A percentile compares a stretch with the other conserved stretches of the same genome.
Conservation (phyloP, 108 stramenopile genomes). For the Nannochloropsis oceanica region DNA sequence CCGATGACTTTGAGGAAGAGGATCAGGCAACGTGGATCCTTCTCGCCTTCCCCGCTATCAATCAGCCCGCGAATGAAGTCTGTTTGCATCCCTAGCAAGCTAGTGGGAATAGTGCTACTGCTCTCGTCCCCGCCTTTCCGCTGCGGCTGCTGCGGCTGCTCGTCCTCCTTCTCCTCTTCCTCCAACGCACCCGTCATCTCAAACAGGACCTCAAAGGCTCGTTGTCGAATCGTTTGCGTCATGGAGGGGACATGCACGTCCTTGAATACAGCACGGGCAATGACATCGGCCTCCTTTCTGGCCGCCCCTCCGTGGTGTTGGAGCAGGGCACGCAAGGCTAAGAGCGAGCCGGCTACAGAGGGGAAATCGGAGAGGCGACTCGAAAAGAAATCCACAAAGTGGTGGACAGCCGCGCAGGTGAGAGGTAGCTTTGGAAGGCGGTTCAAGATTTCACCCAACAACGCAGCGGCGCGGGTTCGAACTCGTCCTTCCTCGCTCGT, state of each 20-base stretch:
- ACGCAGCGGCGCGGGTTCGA: constrained; percentile 1
- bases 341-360: background rate
- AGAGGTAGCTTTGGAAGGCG: constrained; percentile 19
- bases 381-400: constrained; percentile 11
- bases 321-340: background rate
- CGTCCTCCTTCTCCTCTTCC: background rate
- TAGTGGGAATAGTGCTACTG: background rate
- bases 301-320: background rate
- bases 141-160: too few relatives aligned
- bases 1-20: constrained; percentile 12
- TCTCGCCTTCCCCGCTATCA: constrained; percentile 17
- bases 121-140: background rate
- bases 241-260: background rate
- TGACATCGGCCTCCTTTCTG: background rate
- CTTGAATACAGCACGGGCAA: background rate
- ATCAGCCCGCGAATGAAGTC: constrained; percentile 11
- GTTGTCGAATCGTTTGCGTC: background rate
- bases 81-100: constrained; percentile 10
- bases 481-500: background rate
- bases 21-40: constrained; percentile 24
- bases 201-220: background rate
- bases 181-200: background rate
- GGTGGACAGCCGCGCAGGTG: background rate
- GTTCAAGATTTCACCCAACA: constrained; percentile 13
- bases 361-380: constrained; percentile 21